Evolutionary conservation across 1,284 basidiomycete genomes (phyloP).

Genomic region (Heterobasidion parviporum): DNA sequence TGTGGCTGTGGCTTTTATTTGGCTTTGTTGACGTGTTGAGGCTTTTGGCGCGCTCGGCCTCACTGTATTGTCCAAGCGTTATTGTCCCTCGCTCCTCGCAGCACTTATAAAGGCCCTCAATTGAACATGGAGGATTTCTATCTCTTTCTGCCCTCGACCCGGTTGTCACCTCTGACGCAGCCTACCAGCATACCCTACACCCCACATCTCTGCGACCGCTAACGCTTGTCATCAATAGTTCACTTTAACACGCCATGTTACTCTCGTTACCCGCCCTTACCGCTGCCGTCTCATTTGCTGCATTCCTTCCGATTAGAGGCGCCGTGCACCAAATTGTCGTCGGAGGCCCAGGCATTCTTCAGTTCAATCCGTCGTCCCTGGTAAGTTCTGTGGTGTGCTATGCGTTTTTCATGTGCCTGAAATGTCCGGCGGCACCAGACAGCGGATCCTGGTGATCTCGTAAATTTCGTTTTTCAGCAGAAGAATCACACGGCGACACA

Average conservation of each 20-base stretch:
- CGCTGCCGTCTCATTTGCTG: slow-evolving; percentile 17
- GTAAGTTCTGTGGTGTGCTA: slow-evolving; percentile 24
- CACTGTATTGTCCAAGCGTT: neutral
- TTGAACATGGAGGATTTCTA: neutral
- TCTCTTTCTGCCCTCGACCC: slow-evolving; percentile 5
- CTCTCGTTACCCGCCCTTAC: slow-evolving; percentile 3
- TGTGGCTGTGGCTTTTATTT: neutral
- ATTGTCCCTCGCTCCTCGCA: neutral
- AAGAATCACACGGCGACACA: slow-evolving; percentile 62
- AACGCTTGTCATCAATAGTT: neutral
- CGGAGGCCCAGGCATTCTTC: slow-evolving; percentile 35
- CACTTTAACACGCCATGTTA: slow-evolving; percentile 5
- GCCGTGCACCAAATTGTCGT: slow-evolving; percentile 40
- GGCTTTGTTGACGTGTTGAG: neutral
- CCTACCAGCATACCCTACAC: neutral
- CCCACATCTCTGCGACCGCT: neutral
- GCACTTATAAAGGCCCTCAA: slow-evolving; percentile 4
- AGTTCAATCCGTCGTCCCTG: slow-evolving; percentile 35
- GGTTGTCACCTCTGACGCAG: slow-evolving; percentile 5
- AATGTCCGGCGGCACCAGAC: slow-evolving; percentile 21
- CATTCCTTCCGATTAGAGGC: slow-evolving; percentile 19
- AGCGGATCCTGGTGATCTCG: slow-evolving; percentile 37
- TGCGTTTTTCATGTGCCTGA: no score
- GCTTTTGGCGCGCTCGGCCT: neutral
- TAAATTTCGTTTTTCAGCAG: slow-evolving; percentile 48